A percentile compares a stretch with the other conserved stretches of the same genome.
phyloP scores from a whole-genome alignment of 768 basidiomycete genomes.

The Tephrocybe sp. region DNA sequence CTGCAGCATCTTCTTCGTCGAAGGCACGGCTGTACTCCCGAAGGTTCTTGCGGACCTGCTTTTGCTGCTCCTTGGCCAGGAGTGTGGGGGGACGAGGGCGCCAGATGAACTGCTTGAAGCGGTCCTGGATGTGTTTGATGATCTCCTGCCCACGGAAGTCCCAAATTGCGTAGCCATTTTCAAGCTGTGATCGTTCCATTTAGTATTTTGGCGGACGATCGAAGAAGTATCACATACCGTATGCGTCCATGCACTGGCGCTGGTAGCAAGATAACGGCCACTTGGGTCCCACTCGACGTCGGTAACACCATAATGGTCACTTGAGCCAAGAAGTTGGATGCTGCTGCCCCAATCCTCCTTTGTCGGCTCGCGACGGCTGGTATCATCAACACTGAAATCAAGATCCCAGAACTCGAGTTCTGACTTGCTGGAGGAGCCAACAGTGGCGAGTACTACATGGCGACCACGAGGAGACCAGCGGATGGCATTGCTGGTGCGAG shows the following conservation, averaged over 20 bases:
- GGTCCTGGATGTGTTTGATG: conserved; percentile 83
- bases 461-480: conserved; percentile 97
- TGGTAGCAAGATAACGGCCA: conserved; percentile 89
- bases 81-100: conserved; percentile 90
- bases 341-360: conserved; percentile 82
- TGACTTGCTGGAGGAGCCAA: conserved; percentile 92
- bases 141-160: conserved; percentile 97
- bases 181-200: conserved; percentile 57
- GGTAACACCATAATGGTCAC: conserved; percentile 96
- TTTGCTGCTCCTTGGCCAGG: conserved; percentile 84
- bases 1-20: conserved; percentile 95
- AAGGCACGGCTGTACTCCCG: conserved; percentile 89
- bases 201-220: background rate
- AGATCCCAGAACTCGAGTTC: conserved; percentile 99
- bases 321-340: conserved; percentile 80
- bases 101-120: conserved; percentile 99
- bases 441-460: conserved; percentile 92
- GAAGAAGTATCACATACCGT: conserved; percentile 56
- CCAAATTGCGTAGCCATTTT: conserved; percentile 96
- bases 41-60: conserved; percentile 81
- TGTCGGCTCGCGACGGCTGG: conserved; percentile 43
- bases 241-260: conserved; percentile 93
- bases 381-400: conserved; percentile 76
- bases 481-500: conserved; percentile 88
- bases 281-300: conserved; percentile 99